Percentiles rank a stretch among this genome's conserved stretches.
Evolutionary conservation across 129 eudicot species (phyloP).

Genomic region (Mikania micrantha): DNA sequence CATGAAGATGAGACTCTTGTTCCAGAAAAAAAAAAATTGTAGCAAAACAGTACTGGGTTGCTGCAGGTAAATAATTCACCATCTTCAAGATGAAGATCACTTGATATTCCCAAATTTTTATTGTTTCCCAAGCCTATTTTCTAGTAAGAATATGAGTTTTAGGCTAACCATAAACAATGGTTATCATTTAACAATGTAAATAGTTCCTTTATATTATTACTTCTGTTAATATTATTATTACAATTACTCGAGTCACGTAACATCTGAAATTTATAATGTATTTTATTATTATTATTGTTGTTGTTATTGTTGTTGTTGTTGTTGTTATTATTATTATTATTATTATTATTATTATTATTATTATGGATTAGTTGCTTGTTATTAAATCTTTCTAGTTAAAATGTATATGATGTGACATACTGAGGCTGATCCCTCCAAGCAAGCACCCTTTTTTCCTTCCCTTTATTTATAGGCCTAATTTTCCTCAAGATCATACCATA

Average conservation of each 20-base stretch:
- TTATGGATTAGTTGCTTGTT: slow-evolving; percentile 2
- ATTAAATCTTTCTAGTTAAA: slow-evolving; percentile 1
- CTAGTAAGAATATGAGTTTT: neutral
- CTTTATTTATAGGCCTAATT: slow-evolving; percentile 17
- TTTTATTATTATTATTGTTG: neutral
- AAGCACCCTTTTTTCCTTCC: neutral
- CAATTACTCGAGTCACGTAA: neutral
- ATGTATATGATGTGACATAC: slow-evolving; percentile 17
- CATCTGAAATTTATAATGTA: slow-evolving; percentile 2
- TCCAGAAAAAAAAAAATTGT: slow-evolving; percentile 50
- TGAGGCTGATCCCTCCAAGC: slow-evolving; percentile 9
- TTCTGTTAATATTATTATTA: neutral
- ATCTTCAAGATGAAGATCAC: slow-evolving; percentile 11
- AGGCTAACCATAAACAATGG: neutral
- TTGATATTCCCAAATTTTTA: neutral
- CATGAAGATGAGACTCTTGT: slow-evolving; percentile 60
- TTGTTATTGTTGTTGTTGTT: too few relatives aligned
- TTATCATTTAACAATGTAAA: slow-evolving; percentile 12
- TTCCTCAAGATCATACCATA: slow-evolving; percentile 10
- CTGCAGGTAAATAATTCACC: slow-evolving; percentile 36
- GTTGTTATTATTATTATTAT: slow-evolving; percentile 2
- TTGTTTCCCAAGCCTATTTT: neutral
- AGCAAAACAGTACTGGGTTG: slow-evolving; percentile 60
- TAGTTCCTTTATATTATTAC: neutral
- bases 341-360: neutral